A percentile compares a stretch with the other conserved stretches of the same genome.
Conservation (phyloP, 106 monocot genomes). For the Acanthochlamys bracteata region DNA sequence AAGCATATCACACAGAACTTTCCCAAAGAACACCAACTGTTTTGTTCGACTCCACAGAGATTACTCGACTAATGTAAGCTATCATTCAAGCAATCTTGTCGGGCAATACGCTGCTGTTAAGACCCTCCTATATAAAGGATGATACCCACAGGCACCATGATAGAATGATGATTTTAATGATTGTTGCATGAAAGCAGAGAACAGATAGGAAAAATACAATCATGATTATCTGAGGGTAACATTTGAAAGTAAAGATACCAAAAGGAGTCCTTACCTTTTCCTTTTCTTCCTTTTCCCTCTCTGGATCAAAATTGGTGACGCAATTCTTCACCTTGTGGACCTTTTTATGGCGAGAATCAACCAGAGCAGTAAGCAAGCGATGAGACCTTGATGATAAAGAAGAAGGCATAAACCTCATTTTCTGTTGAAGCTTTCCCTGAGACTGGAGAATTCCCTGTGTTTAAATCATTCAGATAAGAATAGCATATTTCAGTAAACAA, state of each 20-base stretch:
- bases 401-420: constrained; percentile 99
- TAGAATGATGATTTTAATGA: too few relatives aligned
- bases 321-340: constrained; percentile 98
- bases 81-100: too few relatives aligned
- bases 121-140: too few relatives aligned
- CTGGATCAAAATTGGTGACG: constrained; percentile 89
- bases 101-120: too few relatives aligned
- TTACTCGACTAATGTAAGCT: too few relatives aligned
- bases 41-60: too few relatives aligned
- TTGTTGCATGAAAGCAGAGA: too few relatives aligned
- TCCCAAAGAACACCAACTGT: too few relatives aligned
- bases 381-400: constrained; percentile 96
- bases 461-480: not conserved
- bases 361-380: constrained; percentile 83
- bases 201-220: too few relatives aligned
- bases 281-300: constrained; percentile 89
- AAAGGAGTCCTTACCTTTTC: constrained; percentile 53
- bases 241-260: not conserved
- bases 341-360: constrained; percentile 97
- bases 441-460: constrained; percentile 93
- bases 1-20: too few relatives aligned
- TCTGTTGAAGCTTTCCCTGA: constrained; percentile 86
- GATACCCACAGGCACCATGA: too few relatives aligned
- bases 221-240: too few relatives aligned
- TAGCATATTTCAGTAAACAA: not conserved